Evolutionary conservation across 2,329 filamentous ascomycete genomes (phyloP), one percentile per base, ranked within the genome.

Genomic region (Diaporthe aspalathi): DNA sequence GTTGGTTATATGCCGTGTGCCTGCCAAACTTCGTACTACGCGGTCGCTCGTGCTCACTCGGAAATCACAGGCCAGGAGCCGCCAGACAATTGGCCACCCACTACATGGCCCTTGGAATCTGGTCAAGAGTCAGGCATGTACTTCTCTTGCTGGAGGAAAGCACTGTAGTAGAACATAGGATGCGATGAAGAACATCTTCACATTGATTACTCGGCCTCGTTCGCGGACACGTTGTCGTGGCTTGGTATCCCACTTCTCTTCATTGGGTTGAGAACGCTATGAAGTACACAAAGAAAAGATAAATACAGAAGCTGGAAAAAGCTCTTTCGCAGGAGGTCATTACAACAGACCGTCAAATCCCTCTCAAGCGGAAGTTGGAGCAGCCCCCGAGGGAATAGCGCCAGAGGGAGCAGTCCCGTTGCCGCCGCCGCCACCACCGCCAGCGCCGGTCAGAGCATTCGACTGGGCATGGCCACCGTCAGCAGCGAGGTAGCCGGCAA

Each of bases 391-490:
- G 35, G 66, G 65, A 12, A n/a, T 20, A 7, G 70, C 67, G 5
- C 70, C 70, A 38, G 57, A 20, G 17, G 70, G 67, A 20, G 53
- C 49, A 43, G 71, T 70, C 5, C 71, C 71, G 62, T 63, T 72
- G 66, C 67, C 66, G 12, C 40, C 50, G 17, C 24, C 67, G 43
- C 53, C 32, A 32, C 32, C 57, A 27, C 67, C 67, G n/a, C 69
- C 69, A 67, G 17, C 27, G 16, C 47, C 56, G 0, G 24, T 20
- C 22, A 69, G 57, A 20, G 60, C 22, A 5, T 60, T 70, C 29
- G 68, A 40, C 67, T 72, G 24, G n/a, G 72, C 65, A 27, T 73
- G 72, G 11, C 72, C 72, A 14, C 72, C 72, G n/a, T 73, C 72
- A 0, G 52, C 72, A 43, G 38, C 66, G 22, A 67, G 29, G 35